Percentiles rank a stretch among this genome's conserved stretches.
Conservation (phyloP, 1,284 basidiomycete species). For the Meira nashicola region DNA sequence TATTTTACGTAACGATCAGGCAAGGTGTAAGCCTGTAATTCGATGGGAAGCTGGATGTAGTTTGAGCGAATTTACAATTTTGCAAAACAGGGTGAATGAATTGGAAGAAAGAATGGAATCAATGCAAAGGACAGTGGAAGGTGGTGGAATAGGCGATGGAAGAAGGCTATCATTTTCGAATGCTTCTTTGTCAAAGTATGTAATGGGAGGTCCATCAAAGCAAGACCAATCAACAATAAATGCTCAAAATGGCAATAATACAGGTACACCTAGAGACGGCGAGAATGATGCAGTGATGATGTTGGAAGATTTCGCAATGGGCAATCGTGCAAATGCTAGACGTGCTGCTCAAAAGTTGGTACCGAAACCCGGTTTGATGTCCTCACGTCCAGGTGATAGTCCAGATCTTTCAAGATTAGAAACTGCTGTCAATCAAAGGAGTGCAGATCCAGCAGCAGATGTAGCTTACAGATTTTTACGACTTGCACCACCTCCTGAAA, state of each 20-base stretch:
- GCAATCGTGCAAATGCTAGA: slow-evolving; percentile 11
- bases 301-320: slow-evolving; percentile 14
- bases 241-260: slow-evolving; percentile 23
- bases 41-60: slow-evolving; percentile 14
- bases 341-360: slow-evolving; percentile 5
- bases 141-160: not conserved
- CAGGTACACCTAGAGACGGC: not conserved
- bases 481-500: slow-evolving; percentile 18
- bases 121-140: not conserved
- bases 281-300: slow-evolving; percentile 17
- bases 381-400: not conserved
- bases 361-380: too few species aligned
- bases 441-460: slow-evolving; percentile 24
- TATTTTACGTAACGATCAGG: slow-evolving; percentile 10
- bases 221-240: slow-evolving; percentile 13
- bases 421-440: slow-evolving; percentile 24
- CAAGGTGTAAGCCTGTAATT: slow-evolving; percentile 11
- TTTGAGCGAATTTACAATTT: slow-evolving; percentile 8
- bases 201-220: not conserved
- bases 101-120: slow-evolving; percentile 1
- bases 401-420: slow-evolving; percentile 17
- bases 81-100: slow-evolving; percentile 12
- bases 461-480: slow-evolving; percentile 30
- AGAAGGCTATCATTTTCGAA: not conserved
- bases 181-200: not conserved